Percentiles rank a stretch among this genome's conserved stretches.
These are phyloP conservation scores for Microbotryum saponariae DNA, from an alignment of 1,284 basidiomycete genomes.

Conservation along the genomic window DNA sequence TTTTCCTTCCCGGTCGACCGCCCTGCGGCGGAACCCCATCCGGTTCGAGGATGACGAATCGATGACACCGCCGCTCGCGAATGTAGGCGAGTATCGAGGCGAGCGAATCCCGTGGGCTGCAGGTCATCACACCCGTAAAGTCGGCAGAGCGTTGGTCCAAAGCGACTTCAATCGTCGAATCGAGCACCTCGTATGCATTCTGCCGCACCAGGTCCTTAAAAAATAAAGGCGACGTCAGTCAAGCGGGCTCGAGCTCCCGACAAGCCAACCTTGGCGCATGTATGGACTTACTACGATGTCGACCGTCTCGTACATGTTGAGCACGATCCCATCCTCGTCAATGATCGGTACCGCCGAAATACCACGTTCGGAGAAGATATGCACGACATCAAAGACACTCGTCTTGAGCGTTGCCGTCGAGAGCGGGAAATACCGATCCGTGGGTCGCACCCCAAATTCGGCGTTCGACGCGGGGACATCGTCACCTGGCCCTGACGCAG, in stretches of 20 bases:
- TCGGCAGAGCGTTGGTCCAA: constrained; percentile 83
- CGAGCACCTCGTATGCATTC: constrained; percentile 78
- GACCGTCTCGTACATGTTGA: constrained; percentile 97
- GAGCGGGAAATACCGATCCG: constrained; percentile 68
- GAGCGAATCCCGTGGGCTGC: constrained; percentile 87
- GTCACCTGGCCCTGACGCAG: background rate
- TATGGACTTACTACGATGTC: constrained; percentile 83
- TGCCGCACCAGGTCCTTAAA: constrained; percentile 82
- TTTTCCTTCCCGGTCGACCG: constrained; percentile 50
- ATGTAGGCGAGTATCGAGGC: constrained; percentile 85
- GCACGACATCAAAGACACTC: constrained; percentile 94
- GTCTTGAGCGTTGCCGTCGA: constrained; percentile 87
- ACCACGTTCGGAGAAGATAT: constrained; percentile 92
- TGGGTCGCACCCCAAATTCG: constrained; percentile 17
- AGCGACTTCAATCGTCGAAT: constrained; percentile 90
- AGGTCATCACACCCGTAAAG: constrained; percentile 93
- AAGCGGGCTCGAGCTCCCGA: background rate
- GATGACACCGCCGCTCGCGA: constrained; percentile 85
- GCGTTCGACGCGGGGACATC: background rate
- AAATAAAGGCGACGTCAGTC: background rate
- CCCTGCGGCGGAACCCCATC: constrained; percentile 43
- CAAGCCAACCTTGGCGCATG: background rate
- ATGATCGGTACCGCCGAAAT: constrained; percentile 97
- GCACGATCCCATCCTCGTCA: constrained; percentile 67
- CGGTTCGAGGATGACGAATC: constrained; percentile 41